Evolutionary conservation across 2,329 filamentous ascomycete genomes (phyloP).

Genomic region (Chaetomium sp.): DNA sequence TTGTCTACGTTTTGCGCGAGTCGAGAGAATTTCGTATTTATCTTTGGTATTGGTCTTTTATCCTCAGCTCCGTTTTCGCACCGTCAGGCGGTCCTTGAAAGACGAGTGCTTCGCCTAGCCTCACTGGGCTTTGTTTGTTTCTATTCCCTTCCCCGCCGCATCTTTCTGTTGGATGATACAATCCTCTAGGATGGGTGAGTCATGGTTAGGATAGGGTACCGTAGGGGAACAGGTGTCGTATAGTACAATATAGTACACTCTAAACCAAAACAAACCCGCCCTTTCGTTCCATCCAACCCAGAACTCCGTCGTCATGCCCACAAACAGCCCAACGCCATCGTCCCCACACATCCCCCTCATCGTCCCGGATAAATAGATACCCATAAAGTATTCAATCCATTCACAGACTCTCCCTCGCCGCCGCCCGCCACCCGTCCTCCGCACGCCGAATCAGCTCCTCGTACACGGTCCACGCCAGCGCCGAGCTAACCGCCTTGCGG

Average conservation of each 20-base stretch:
- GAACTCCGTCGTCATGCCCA: slow-evolving; percentile 1
- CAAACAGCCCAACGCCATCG: background rate
- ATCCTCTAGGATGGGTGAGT: background rate
- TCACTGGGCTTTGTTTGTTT: background rate
- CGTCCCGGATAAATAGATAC: no score
- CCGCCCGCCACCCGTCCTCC: slow-evolving; percentile 38
- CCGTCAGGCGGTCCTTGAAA: background rate
- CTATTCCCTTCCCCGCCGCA: background rate
- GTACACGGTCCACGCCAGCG: slow-evolving; percentile 96
- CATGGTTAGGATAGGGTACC: background rate
- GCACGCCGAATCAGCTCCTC: slow-evolving; percentile 85
- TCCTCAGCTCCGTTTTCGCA: slow-evolving; percentile 10
- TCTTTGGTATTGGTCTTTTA: slow-evolving; percentile 3
- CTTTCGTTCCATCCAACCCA: background rate
- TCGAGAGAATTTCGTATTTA: slow-evolving; percentile 12
- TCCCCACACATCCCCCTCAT: background rate
- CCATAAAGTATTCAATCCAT: no score
- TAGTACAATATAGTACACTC: slow-evolving; percentile 14
- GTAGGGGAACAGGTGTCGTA: slow-evolving; percentile 16
- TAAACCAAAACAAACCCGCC: background rate
- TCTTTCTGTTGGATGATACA: background rate
- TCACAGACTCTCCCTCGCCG: slow-evolving; percentile 19
- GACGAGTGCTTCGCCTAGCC: background rate
- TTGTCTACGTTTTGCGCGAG: slow-evolving; percentile 15
- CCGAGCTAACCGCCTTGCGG: slow-evolving; percentile 87